Conservation (phyloP, 116 monocot genomes). For the Posidonia oceanica region DNA sequence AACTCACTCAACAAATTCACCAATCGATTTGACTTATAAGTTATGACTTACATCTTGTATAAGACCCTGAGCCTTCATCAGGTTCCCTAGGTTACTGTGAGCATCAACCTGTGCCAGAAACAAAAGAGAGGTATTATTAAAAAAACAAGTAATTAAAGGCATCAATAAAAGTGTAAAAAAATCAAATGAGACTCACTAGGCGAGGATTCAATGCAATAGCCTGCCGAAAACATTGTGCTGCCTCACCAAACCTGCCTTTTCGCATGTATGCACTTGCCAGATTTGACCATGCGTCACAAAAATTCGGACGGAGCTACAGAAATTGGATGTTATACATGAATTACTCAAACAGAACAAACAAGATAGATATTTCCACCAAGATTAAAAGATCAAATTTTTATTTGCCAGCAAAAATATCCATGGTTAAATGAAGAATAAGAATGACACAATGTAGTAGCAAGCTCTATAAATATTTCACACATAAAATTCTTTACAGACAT, state of each 20-base stretch:
- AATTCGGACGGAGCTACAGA: constrained; percentile 75
- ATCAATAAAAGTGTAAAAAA: background rate
- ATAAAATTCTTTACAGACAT: too few species aligned
- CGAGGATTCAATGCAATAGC: constrained; percentile 84
- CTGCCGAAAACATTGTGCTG: constrained; percentile 85
- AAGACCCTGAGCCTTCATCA: constrained; percentile 90
- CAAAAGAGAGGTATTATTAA: background rate
- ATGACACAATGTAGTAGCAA: too few species aligned
- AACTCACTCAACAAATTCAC: too few species aligned
- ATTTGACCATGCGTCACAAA: constrained; percentile 95
- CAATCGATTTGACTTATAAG: background rate
- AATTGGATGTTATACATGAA: background rate
- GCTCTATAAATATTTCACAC: too few species aligned
- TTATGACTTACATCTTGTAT: constrained; percentile 60
- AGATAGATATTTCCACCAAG: background rate
- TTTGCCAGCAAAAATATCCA: too few species aligned
- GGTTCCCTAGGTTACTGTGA: constrained; percentile 89
- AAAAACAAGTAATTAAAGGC: background rate
- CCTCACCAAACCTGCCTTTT: constrained; percentile 81
- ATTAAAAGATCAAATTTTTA: background rate
- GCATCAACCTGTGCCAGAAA: constrained; percentile 70
- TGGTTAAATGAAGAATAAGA: too few species aligned
- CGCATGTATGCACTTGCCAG: constrained; percentile 87
- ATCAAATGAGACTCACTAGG: constrained; percentile 32
- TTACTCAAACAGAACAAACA: background rate